A percentile compares a stretch with the other conserved stretches of the same genome.
These are phyloP conservation scores for Ceratocystis cubensis DNA, from an alignment of 2,329 filamentous ascomycete species.

Conservation along the genomic window DNA sequence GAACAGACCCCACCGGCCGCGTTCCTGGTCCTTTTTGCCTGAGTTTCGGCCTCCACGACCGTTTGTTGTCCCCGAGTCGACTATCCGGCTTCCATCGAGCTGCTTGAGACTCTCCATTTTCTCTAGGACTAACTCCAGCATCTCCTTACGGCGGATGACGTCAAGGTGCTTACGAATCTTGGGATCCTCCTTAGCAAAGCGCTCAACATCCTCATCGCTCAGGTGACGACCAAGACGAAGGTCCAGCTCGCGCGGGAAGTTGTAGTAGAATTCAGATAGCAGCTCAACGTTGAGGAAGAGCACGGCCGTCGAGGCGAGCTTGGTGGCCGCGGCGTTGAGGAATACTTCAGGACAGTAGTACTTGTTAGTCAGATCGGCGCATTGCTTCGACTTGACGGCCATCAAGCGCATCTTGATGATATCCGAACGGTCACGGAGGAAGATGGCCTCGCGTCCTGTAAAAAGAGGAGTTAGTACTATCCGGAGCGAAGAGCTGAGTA, in stretches of 20 bases:
- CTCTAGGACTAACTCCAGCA: conserved; percentile 80
- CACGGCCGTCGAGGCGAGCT: conserved; percentile 86
- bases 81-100: conserved; percentile 50
- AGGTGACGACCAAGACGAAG: conserved; percentile 70
- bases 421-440: conserved; percentile 81
- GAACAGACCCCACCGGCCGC: conserved; percentile 40
- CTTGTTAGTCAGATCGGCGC: conserved; percentile 71
- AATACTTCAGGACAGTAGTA: conserved; percentile 96
- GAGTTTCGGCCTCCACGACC: conserved; percentile 19
- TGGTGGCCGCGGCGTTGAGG: conserved; percentile 91
- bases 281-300: conserved; percentile 96
- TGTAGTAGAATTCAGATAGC: conserved; percentile 93
- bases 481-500: too few relatives aligned
- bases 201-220: conserved; percentile 66
- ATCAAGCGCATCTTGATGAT: conserved; percentile 81
- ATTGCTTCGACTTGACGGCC: conserved; percentile 84
- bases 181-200: conserved; percentile 84
- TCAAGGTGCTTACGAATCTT: conserved; percentile 83
- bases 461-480: conserved; percentile 24
- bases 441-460: conserved; percentile 77
- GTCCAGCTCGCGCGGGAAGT: conserved; percentile 89
- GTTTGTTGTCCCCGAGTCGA: background rate
- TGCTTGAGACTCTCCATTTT: conserved; percentile 90
- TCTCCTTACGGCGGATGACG: conserved; percentile 79
- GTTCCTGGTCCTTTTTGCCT: conserved; percentile 29